Base-by-base conservation (phyloP, 2,329 filamentous ascomycete genomes). In the Penicillium sumatraense region DNA sequence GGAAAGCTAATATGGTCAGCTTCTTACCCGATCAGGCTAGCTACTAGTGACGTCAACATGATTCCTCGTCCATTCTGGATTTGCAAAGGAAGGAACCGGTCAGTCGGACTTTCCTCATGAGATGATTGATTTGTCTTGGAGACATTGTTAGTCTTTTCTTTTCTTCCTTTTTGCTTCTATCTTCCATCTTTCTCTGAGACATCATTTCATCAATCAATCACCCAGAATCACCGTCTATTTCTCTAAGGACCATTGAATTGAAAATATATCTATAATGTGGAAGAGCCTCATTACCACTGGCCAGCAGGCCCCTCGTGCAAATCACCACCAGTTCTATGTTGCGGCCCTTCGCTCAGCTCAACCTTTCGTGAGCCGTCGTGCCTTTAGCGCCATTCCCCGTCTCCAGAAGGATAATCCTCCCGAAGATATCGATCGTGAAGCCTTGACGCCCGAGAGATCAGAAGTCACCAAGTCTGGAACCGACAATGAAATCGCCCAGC, bases 401-500 rank as follows among this genome's bases (percentile, higher is more conserved):
- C 16, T 31, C 16, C 59, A 59, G 21, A 62, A 62, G 16, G 49
- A 60, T 3, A n/a, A 13, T 21, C 48, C 47, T 16, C n/a, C 24
- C 16, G 42, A 46, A 36, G 41, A 49, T 31, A 57, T 52, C 16
- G 81, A 87, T 68, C 83, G 85, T 49, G 81, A 88, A 59, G 80
- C 81, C 2, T 80, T 96, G 29, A 84, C 88, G 55, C 86, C 89
- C 0, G 80, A 84, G 29, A 75, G 82, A 2, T 85, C 82, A 51
- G 90, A 96, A 69, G 85, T 87, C 73, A 84, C 85, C 54, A 85
- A 88, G 68, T 86, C 85, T 47, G 89, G 85, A 3, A 84, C 84
- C 0, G 90, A 86, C 61, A 77, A 86, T 42, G 80, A 83, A 11
- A 81, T 86, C 0, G 80, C 82, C 0, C 77, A 81, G 26, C 77